Conservation (phyloP, 1,284 basidiomycete species). For the Cutaneotrichosporon sp. region DNA sequence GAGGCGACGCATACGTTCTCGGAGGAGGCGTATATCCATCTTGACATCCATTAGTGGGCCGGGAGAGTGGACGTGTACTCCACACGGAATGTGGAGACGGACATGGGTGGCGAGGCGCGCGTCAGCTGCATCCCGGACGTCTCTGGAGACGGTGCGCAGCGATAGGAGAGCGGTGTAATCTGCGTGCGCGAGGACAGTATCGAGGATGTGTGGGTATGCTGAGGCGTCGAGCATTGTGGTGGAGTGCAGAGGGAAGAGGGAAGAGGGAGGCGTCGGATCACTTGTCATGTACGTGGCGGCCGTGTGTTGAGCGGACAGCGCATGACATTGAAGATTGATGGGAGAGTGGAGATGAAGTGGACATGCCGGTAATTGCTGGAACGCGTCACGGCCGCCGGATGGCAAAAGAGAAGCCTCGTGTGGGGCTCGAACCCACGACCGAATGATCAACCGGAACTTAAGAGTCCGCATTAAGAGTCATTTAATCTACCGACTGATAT, state of each 20-base stretch:
- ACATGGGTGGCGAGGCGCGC: constrained; percentile 9
- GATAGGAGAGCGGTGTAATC: neutral
- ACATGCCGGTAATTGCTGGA: neutral
- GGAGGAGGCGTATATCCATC: neutral
- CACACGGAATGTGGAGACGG: constrained; percentile 7
- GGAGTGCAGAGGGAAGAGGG: neutral
- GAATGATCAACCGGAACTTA: constrained; percentile 12
- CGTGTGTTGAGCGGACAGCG: neutral
- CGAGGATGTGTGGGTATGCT: constrained; percentile 16
- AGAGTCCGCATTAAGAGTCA: constrained; percentile 6
- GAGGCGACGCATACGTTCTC: constrained; percentile 1
- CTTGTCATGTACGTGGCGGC: neutral
- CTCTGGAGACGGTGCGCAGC: neutral
- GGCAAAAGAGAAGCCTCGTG: constrained; percentile 14
- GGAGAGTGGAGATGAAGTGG: neutral
- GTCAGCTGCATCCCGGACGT: constrained; percentile 1
- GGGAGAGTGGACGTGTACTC: constrained; percentile 5
- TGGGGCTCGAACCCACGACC: constrained; percentile 20
- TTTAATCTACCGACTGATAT: constrained; percentile 9
- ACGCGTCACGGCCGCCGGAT: neutral
- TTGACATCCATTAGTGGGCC: constrained; percentile 1
- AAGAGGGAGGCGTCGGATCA: neutral
- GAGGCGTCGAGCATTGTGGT: constrained; percentile 9
- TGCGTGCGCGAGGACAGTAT: constrained; percentile 3
- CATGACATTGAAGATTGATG: neutral